Conservation (phyloP, 495 filamentous ascomycete species). For the Penicillium paradoxum region DNA sequence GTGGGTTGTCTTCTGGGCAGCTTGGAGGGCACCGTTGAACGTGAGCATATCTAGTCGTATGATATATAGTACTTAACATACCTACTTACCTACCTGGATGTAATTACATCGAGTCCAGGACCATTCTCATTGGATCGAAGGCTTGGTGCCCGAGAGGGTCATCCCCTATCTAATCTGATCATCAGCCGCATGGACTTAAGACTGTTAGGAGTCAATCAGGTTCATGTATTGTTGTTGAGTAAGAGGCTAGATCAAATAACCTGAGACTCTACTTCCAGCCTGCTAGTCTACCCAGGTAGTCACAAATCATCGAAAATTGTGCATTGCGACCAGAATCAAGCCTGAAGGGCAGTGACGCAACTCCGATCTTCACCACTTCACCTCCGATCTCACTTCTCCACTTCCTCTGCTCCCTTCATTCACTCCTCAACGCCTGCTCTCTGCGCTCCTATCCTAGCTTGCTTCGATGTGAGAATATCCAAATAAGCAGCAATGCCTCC, state of each 20-base stretch:
- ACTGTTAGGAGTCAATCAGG: not conserved
- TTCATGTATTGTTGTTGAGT: not conserved
- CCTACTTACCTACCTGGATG: too few relatives aligned
- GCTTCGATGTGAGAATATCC: not conserved
- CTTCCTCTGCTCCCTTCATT: not conserved
- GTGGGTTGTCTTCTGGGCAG: too few relatives aligned
- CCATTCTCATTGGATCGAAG: not conserved
- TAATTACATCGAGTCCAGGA: not conserved
- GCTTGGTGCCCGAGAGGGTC: not conserved
- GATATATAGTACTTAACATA: too few relatives aligned
- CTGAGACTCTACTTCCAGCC: too few relatives aligned
- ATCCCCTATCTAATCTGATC: conserved; percentile 29
- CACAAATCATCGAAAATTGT: not conserved
- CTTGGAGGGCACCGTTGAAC: too few relatives aligned
- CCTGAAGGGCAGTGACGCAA: conserved; percentile 14
- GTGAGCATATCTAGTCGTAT: too few relatives aligned
- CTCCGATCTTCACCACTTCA: conserved; percentile 12
- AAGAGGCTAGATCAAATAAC: too few relatives aligned
- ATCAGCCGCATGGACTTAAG: conserved; percentile 5
- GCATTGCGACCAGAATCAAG: not conserved
- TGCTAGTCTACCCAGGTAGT: not conserved
- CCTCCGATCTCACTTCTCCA: not conserved
- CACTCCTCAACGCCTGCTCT: not conserved
- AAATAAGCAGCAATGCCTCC: conserved; percentile 14
- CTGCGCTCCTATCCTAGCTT: not conserved